A percentile compares a stretch with the other conserved stretches of the same genome.
phyloP scores from a whole-genome alignment of 345 rosid genomes.

The Populus nigra region DNA sequence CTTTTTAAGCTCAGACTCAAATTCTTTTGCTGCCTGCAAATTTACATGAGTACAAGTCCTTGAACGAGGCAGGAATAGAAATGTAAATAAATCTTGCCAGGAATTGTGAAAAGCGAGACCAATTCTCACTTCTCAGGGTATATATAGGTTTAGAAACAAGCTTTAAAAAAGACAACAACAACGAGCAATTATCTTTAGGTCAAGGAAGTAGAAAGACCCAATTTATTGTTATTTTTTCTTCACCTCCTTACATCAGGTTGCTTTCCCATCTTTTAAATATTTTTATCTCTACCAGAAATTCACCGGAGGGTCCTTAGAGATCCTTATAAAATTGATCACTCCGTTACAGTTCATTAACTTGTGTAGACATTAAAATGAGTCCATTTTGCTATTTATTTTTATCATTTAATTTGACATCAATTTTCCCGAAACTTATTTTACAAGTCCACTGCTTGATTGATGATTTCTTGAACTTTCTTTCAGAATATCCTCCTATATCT shows the following conservation, averaged over 20 bases:
- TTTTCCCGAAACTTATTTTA: neutral
- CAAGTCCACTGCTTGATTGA: neutral
- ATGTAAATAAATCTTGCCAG: neutral
- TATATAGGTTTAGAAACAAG: neutral
- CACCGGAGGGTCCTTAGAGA: neutral
- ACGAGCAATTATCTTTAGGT: neutral
- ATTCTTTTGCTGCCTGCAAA: conserved; percentile 93
- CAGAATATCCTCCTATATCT: neutral
- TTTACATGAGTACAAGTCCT: neutral
- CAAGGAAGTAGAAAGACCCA: neutral
- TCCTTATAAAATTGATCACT: neutral
- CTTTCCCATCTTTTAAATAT: neutral
- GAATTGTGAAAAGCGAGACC: neutral
- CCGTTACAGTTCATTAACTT: neutral
- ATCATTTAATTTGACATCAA: neutral
- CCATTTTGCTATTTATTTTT: neutral
- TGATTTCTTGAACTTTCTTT: neutral
- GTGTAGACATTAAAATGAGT: neutral
- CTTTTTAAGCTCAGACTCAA: conserved; percentile 89
- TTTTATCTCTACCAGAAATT: neutral
- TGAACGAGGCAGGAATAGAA: neutral
- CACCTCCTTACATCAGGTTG: neutral
- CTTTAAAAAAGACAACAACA: neutral
- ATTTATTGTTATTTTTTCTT: neutral
- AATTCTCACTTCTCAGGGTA: neutral